Evolutionary conservation across 768 basidiomycete species (phyloP).

Genomic region (Gymnopilus junonius): DNA sequence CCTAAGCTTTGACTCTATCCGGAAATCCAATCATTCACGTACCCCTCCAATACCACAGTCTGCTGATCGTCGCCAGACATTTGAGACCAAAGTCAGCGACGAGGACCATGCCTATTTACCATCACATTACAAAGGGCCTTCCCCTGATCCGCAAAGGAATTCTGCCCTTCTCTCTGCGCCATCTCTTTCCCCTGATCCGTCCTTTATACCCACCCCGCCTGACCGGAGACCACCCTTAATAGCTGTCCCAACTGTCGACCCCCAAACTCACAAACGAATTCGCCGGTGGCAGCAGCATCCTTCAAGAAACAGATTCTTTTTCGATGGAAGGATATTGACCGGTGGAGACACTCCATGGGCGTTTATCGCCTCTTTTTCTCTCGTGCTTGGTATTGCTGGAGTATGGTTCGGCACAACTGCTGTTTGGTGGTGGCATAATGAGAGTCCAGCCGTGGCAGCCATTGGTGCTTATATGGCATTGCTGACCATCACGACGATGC

Average conservation of each 20-base stretch:
- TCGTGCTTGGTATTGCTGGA: slow-evolving; percentile 72
- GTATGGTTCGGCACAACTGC: slow-evolving; percentile 90
- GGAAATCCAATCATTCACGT: slow-evolving; percentile 31
- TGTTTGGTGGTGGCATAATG: slow-evolving; percentile 86
- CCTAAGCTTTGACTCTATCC: slow-evolving; percentile 54
- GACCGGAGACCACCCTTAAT: slow-evolving; percentile 34
- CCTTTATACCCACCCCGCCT: slow-evolving; percentile 36
- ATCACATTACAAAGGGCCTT: slow-evolving; percentile 24
- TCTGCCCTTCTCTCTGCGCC: slow-evolving; percentile 28
- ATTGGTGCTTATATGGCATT: slow-evolving; percentile 56
- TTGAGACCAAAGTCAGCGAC: slow-evolving; percentile 37
- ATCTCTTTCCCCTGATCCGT: slow-evolving; percentile 39
- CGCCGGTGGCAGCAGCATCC: slow-evolving; percentile 69
- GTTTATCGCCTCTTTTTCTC: slow-evolving; percentile 64
- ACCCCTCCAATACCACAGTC: slow-evolving; percentile 14
- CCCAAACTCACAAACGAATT: slow-evolving; percentile 43
- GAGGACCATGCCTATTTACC: slow-evolving; percentile 38
- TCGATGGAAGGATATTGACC: slow-evolving; percentile 72
- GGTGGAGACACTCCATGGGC: slow-evolving; percentile 89
- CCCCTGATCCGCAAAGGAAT: slow-evolving; percentile 21
- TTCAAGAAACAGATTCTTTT: slow-evolving; percentile 78
- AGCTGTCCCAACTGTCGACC: slow-evolving; percentile 40
- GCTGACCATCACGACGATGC: slow-evolving; percentile 75
- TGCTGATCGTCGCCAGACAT: slow-evolving; percentile 26
- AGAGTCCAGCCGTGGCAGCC: slow-evolving; percentile 70